These are phyloP conservation scores for Desmodesmus armatus DNA, from an alignment of 139 green algal genomes.

Conservation along the genomic window DNA sequence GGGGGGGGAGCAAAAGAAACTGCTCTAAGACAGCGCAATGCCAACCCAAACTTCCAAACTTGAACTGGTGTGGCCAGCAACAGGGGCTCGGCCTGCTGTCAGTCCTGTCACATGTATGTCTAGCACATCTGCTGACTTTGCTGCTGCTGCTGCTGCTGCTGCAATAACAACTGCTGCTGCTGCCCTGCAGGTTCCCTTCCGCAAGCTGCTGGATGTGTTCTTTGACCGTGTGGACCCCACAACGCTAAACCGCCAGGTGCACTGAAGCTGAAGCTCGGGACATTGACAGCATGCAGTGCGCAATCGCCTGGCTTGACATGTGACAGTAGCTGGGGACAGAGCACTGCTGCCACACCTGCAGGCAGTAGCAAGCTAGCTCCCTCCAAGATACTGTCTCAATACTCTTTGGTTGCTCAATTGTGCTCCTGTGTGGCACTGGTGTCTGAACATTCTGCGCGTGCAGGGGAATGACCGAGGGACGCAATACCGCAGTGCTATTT, in stretches of 20 bases:
- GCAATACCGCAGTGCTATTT: conserved; percentile 89
- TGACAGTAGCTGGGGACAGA: not conserved
- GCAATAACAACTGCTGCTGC: not conserved
- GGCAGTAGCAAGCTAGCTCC: too few relatives aligned
- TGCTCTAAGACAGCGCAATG: too few relatives aligned
- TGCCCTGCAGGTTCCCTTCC: conserved; percentile 63
- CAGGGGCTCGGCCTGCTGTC: not conserved
- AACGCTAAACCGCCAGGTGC: conserved; percentile 78
- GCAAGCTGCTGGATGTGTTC: conserved; percentile 81
- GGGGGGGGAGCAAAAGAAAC: too few relatives aligned
- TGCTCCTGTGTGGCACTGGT: too few relatives aligned
- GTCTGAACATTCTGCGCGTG: not conserved
- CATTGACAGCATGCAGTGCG: too few relatives aligned
- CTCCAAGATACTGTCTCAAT: too few relatives aligned
- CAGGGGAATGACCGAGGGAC: conserved; percentile 80
- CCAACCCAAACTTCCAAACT: too few relatives aligned
- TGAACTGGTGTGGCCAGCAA: too few relatives aligned
- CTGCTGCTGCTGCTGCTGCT: not conserved
- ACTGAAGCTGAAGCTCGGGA: too few relatives aligned
- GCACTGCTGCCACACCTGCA: too few relatives aligned
- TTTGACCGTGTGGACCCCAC: conserved; percentile 83
- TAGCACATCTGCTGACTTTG: too few relatives aligned
- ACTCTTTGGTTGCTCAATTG: too few relatives aligned
- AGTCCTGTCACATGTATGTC: not conserved
- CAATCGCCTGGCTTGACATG: not conserved